Conservation (phyloP, 2,329 filamentous ascomycete species). For the Aspergillus puulaauensis region DNA sequence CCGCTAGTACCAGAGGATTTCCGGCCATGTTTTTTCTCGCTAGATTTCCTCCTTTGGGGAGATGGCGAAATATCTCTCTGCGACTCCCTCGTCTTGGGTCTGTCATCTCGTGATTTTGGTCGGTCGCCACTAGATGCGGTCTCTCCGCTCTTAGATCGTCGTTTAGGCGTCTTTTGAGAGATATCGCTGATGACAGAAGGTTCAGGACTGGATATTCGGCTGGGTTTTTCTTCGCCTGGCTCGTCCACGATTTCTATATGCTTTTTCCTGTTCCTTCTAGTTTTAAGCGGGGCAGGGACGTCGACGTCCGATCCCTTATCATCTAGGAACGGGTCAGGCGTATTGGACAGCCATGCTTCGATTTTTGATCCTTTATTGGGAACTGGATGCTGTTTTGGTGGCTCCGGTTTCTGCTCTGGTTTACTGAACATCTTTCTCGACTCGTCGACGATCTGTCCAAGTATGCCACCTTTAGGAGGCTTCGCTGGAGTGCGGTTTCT, state of each 20-base stretch:
- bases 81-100: conserved; percentile 4
- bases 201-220: conserved; percentile 20
- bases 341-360: conserved; percentile 61
- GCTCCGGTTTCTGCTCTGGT: conserved; percentile 25
- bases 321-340: conserved; percentile 57
- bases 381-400: conserved; percentile 36
- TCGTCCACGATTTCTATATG: conserved; percentile 17
- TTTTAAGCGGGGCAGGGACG: conserved; percentile 42
- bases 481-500: conserved; percentile 24
- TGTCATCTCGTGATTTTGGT: conserved; percentile 16
- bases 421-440: conserved; percentile 48
- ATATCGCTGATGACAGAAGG: conserved; percentile 26
- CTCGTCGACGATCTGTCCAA: conserved; percentile 45
- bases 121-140: conserved; percentile 15
- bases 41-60: conserved; percentile 14
- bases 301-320: conserved; percentile 33
- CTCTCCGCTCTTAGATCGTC: conserved; percentile 22
- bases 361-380: conserved; percentile 53
- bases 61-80: conserved; percentile 9
- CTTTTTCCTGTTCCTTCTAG: conserved; percentile 39
- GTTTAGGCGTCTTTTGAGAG: conserved; percentile 24
- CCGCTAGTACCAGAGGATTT: conserved; percentile 16
- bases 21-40: conserved; percentile 13
- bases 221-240: conserved; percentile 22
- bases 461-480: conserved; percentile 42